Evolutionary conservation across 192 early-diverging fungal genomes (phyloP), one percentile per base, ranked within the genome.

Genomic region (Umbelopsis ramanniana): DNA sequence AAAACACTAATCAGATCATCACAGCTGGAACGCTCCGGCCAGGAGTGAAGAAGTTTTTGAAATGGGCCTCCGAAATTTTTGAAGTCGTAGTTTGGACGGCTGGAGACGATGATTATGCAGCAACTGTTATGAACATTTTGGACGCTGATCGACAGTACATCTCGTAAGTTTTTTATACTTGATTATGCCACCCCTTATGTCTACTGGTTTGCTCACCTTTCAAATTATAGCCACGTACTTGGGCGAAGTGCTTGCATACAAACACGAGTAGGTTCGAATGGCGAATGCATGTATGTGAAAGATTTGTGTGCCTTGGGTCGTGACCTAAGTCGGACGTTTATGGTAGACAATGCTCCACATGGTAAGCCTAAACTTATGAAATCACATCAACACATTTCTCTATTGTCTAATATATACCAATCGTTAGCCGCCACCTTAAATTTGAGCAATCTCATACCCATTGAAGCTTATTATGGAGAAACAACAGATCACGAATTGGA

Each of bases 21-120:
- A 48, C 40, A 10, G 76, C 76, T 14, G 78, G 78, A 5, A 75
- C 57, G 7, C 40, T 79, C 29, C 74, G 78, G 8, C 78, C 78
- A 0, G 78, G 78, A 53, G 78, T 72, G 17, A 53, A 66, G 15
- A 63, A 72, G 14, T 79, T 79, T 45, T 47, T 79, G 33, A 60
- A 66, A 43, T 79, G 78, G 78, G 78, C 78, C 2, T 67, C 78
- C 1, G 67, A 46, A 24, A 66, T 72, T 12, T 79, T 79, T 46
- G 78, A 79, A 70, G 74, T 79, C 2, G 78, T 79, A 29, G 78
- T 79, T 2, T 79, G 78, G 78, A 79, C 78, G 46, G 78, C 78
- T 0, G 78, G 78, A 8, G 63, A 63, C 43, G 74, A 75, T n/a
- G 73, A 69, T 66, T 79, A 79, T 70, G 78, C 78, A 37, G 50